A percentile compares a stretch with the other conserved stretches of the same genome.
phyloP scores from a whole-genome alignment of 2,329 filamentous ascomycete species.

The Aspergillus viridinutans region DNA sequence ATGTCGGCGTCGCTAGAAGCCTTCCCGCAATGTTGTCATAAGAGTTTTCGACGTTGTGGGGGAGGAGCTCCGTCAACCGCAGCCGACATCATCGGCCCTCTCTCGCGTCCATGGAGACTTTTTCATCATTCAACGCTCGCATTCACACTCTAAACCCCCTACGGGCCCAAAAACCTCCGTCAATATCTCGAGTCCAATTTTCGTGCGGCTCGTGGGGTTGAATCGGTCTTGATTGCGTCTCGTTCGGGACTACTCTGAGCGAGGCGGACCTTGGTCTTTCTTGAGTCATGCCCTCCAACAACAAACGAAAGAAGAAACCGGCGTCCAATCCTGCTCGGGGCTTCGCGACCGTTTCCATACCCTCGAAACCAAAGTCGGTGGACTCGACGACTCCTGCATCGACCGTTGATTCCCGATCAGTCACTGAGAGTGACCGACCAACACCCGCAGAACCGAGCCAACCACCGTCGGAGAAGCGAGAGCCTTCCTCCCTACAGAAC shows the following conservation, averaged over 20 bases:
- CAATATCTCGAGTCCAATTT: not conserved
- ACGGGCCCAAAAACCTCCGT: not conserved
- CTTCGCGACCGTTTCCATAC: constrained; percentile 89
- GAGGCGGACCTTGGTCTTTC: not conserved
- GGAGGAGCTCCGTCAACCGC: constrained; percentile 18
- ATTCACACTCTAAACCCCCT: not conserved
- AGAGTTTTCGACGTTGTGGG: constrained; percentile 35
- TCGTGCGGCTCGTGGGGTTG: not conserved
- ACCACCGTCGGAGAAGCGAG: constrained; percentile 11
- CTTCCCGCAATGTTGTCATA: constrained; percentile 36
- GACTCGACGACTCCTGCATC: constrained; percentile 29
- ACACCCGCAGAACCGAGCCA: constrained; percentile 17
- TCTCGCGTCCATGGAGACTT: constrained; percentile 3
- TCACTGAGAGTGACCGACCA: constrained; percentile 29
- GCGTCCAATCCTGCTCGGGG: constrained; percentile 82
- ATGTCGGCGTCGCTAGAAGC: constrained; percentile 25
- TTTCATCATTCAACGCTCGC: not conserved
- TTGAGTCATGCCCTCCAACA: constrained; percentile 59
- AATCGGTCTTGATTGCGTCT: not conserved
- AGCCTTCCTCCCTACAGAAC: constrained; percentile 43
- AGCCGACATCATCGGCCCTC: constrained; percentile 14
- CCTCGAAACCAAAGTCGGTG: constrained; percentile 67
- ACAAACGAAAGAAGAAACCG: constrained; percentile 91
- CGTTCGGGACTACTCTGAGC: not conserved
- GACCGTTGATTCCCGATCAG: constrained; percentile 24